Conservation (phyloP, 2,329 filamentous ascomycete genomes). For the Thielaviopsis punctulata region DNA sequence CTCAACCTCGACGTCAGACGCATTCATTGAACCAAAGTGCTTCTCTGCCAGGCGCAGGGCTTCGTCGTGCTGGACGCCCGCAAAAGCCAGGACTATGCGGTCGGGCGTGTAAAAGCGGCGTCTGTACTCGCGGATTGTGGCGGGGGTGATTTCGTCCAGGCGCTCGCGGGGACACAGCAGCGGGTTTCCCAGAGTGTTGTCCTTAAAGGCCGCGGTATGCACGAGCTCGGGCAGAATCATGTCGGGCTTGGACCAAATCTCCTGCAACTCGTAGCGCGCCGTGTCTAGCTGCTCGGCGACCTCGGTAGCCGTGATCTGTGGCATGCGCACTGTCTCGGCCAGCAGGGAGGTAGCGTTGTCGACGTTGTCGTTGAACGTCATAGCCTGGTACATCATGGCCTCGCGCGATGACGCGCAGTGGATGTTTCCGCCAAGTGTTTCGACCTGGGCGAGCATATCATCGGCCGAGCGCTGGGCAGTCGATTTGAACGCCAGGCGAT, state of each 20-base stretch:
- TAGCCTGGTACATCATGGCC: constrained; percentile 96
- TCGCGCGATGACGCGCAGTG: constrained; percentile 92
- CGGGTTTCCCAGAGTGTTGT: constrained; percentile 90
- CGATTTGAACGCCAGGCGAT: constrained; percentile 85
- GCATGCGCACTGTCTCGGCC: constrained; percentile 84
- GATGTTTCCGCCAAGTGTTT: constrained; percentile 84
- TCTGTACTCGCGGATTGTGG: constrained; percentile 61
- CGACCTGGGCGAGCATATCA: constrained; percentile 73
- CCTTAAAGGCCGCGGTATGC: constrained; percentile 87
- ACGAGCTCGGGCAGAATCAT: constrained; percentile 89
- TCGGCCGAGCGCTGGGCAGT: constrained; percentile 58
- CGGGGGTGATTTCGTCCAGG: constrained; percentile 53
- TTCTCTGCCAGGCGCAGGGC: constrained; percentile 66
- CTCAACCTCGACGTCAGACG: constrained; percentile 16
- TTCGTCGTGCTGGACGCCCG: constrained; percentile 66
- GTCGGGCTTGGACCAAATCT: constrained; percentile 96
- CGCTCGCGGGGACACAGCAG: constrained; percentile 79
- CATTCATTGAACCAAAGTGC: constrained; percentile 81
- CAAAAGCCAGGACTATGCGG: constrained; percentile 85
- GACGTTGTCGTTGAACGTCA: constrained; percentile 89
- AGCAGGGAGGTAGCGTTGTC: constrained; percentile 66
- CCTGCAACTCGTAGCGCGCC: constrained; percentile 84
- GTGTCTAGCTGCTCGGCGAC: constrained; percentile 76
- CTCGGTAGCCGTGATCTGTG: constrained; percentile 70
- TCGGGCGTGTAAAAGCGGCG: constrained; percentile 76